phyloP scores from a whole-genome alignment of 2,329 filamentous ascomycete species.

The Talaromyces sp. region DNA sequence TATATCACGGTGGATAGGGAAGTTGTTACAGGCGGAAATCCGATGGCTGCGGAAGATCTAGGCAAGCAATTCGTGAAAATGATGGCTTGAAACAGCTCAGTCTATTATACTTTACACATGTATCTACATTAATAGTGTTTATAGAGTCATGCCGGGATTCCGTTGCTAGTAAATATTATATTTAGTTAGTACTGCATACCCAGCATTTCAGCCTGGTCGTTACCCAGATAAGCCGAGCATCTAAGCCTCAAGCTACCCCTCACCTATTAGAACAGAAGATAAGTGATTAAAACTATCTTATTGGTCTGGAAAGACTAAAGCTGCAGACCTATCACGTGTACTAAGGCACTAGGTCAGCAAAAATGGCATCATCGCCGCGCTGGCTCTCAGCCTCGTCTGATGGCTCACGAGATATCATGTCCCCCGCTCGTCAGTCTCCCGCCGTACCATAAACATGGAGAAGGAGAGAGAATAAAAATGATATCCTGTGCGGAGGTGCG shows the following conservation, averaged over 20 bases:
- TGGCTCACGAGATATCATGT: not conserved
- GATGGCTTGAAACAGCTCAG: conserved; percentile 20
- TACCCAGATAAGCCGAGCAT: not conserved
- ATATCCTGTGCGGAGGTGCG: not conserved
- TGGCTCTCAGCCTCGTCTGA: not conserved
- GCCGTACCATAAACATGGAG: not conserved
- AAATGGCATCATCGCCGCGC: not conserved
- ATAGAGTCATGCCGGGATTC: not conserved
- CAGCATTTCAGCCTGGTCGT: not conserved
- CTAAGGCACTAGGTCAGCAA: not conserved
- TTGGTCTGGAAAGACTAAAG: not conserved
- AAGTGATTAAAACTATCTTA: not conserved
- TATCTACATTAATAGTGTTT: not conserved
- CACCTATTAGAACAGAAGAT: not conserved
- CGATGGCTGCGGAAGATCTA: conserved; percentile 30
- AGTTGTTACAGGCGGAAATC: conserved; percentile 34
- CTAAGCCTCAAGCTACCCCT: not conserved
- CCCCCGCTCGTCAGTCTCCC: not conserved
- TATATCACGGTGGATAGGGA: conserved; percentile 44
- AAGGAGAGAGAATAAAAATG: not conserved
- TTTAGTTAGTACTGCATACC: not conserved
- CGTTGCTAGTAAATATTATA: not conserved
- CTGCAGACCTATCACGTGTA: not conserved
- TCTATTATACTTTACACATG: not conserved
- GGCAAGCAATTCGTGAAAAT: conserved; percentile 34